phyloP scores from a whole-genome alignment of 768 basidiomycete species.

The Agaricus blazei region DNA sequence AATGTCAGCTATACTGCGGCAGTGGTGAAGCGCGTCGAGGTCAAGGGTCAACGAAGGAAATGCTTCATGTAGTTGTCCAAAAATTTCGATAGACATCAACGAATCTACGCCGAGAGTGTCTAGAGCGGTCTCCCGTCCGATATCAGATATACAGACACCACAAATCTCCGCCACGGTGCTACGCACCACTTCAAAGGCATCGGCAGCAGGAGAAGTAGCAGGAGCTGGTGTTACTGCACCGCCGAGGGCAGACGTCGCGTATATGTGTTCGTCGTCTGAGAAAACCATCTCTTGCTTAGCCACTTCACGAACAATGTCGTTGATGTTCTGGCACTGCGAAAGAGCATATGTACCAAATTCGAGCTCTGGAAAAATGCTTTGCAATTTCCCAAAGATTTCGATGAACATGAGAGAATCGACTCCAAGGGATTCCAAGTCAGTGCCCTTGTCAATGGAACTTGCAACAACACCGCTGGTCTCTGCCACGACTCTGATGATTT shows the following conservation, averaged over 20 bases:
- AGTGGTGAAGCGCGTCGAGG: conserved; percentile 2
- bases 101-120: conserved; percentile 10
- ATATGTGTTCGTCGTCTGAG: background rate
- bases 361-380: conserved; percentile 26
- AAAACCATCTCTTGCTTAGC: conserved; percentile 13
- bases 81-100: conserved; percentile 12
- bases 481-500: conserved; percentile 33
- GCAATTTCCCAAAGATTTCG: conserved; percentile 41
- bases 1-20: conserved; percentile 9
- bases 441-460: conserved; percentile 26
- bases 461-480: conserved; percentile 36
- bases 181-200: background rate
- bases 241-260: background rate
- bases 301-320: conserved; percentile 29
- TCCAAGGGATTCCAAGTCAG: conserved; percentile 48
- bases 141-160: background rate
- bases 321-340: conserved; percentile 28
- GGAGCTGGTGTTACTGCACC: background rate
- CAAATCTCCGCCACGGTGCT: conserved; percentile 4
- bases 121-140: conserved; percentile 6
- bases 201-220: background rate
- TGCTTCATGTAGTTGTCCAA: conserved; percentile 6
- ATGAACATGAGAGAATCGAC: conserved; percentile 63
- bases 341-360: conserved; percentile 26
- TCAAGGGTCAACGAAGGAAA: conserved; percentile 7